These are phyloP conservation scores for Spergularia marina DNA, from an alignment of 148 eudicot genomes.

Conservation along the genomic window DNA sequence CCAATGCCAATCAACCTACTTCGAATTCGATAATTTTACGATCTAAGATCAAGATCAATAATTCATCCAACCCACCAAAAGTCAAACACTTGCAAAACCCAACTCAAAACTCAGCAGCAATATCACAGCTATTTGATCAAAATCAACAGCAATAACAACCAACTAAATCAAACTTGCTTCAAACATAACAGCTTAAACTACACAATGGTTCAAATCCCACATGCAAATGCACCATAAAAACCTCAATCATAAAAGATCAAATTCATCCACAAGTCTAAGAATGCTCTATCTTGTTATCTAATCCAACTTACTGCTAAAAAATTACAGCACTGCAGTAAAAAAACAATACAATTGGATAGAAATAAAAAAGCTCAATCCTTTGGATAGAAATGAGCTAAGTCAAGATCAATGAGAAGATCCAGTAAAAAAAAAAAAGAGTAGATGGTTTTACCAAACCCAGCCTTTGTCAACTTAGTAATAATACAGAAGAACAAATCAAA, in stretches of 20 bases:
- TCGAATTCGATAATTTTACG: not conserved
- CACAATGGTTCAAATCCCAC: conserved; percentile 11
- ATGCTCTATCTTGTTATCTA: too few relatives aligned
- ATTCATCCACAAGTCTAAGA: conserved; percentile 12
- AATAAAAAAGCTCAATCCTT: conserved; percentile 2
- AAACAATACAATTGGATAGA: not conserved
- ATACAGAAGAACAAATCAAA: not conserved
- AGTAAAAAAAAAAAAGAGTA: not conserved
- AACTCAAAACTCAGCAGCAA: conserved; percentile 11
- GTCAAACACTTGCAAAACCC: conserved; percentile 29
- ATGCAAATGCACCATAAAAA: conserved; percentile 10
- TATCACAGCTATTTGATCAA: conserved; percentile 6
- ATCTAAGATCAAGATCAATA: conserved; percentile 26
- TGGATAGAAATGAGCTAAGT: not conserved
- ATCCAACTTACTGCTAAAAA: not conserved
- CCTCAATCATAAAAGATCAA: conserved; percentile 2
- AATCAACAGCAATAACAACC: conserved; percentile 10
- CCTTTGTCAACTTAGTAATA: not conserved
- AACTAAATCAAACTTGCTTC: conserved; percentile 5
- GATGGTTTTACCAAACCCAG: conserved; percentile 3
- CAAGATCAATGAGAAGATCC: not conserved
- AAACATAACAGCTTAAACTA: not conserved
- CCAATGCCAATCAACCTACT: conserved; percentile 12
- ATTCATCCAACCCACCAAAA: conserved; percentile 11
- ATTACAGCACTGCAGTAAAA: not conserved